Conservation (phyloP, 305 asterid species). For the Solanum chacoense region DNA sequence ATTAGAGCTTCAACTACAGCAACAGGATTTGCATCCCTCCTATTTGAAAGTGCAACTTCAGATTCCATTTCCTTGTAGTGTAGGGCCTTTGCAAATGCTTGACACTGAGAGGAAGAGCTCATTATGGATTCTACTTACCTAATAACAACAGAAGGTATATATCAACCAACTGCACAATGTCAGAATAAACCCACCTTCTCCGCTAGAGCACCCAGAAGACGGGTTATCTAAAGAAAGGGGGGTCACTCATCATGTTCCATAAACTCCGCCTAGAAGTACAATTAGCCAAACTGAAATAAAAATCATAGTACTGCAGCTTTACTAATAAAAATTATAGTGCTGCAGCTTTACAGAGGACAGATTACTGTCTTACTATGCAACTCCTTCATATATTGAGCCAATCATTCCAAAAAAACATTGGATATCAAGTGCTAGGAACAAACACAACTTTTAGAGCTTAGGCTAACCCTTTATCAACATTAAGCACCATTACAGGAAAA, state of each 20-base stretch:
- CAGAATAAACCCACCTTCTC: constrained; percentile 53
- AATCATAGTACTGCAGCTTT: neutral
- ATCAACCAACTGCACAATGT: constrained; percentile 2
- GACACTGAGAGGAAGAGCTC: constrained; percentile 54
- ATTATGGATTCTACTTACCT: neutral
- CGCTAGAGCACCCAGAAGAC: constrained; percentile 93
- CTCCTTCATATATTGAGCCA: neutral
- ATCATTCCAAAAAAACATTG: neutral
- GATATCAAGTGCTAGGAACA: neutral
- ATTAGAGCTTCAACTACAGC: constrained; percentile 96
- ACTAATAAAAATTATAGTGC: neutral
- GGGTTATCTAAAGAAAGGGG: constrained; percentile 83
- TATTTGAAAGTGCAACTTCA: constrained; percentile 76
- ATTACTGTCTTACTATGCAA: neutral
- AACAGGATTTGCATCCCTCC: constrained; percentile 87
- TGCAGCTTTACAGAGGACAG: neutral
- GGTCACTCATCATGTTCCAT: constrained; percentile 97
- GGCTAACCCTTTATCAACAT: neutral
- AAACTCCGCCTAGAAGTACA: constrained; percentile 75
- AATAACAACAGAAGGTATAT: neutral
- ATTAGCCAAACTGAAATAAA: neutral
- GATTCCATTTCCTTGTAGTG: constrained; percentile 98
- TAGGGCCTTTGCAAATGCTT: constrained; percentile 97
- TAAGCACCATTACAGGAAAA: neutral
- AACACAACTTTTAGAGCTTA: neutral